A percentile compares a stretch with the other conserved stretches of the same genome.
Conservation (phyloP, 2,329 filamentous ascomycete genomes). For the Trichoderma gracile region DNA sequence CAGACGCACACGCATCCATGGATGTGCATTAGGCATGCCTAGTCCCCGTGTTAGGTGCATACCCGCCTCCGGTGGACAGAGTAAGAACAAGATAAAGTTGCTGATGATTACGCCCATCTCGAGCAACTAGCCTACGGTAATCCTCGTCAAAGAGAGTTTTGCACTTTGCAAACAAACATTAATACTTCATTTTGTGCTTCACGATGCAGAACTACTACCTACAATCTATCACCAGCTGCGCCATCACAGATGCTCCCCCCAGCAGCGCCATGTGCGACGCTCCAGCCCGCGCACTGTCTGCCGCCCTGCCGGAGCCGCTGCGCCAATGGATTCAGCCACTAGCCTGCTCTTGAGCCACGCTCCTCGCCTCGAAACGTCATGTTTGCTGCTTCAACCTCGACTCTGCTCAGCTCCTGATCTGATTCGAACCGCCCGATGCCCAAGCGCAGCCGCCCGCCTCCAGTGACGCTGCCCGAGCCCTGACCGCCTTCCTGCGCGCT, state of each 20-base stretch:
- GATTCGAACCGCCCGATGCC: neutral
- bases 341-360: conserved; percentile 11
- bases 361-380: conserved; percentile 22
- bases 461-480: neutral
- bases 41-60: too few species aligned
- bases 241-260: neutral
- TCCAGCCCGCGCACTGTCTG: conserved; percentile 17
- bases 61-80: too few species aligned
- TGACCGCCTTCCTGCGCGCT: neutral
- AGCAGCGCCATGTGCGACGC: conserved; percentile 3
- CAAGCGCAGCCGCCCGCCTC: neutral
- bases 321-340: conserved; percentile 21
- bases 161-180: too few species aligned
- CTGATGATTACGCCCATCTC: too few species aligned
- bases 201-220: too few species aligned
- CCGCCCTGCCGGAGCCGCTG: conserved; percentile 4
- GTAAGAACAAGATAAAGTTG: too few species aligned
- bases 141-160: too few species aligned
- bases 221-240: too few species aligned
- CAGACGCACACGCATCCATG: neutral
- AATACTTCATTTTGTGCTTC: too few species aligned
- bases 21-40: too few species aligned
- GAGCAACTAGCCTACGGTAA: too few species aligned
- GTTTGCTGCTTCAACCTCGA: neutral
- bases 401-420: neutral